Conservation (phyloP, 495 filamentous ascomycete species). For the Penicillium tannophilum region DNA sequence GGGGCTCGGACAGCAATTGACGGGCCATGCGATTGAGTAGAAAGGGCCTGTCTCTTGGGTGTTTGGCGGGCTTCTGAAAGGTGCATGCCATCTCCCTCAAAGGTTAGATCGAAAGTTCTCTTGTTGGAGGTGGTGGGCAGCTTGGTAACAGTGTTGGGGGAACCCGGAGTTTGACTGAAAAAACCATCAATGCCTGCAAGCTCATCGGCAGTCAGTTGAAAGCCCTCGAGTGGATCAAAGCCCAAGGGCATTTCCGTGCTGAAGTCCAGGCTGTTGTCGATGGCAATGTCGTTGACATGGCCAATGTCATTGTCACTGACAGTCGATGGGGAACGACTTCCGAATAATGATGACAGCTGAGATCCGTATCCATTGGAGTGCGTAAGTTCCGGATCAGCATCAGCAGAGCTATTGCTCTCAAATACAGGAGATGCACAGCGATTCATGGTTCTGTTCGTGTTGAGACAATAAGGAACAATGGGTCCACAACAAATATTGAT, state of each 20-base stretch:
- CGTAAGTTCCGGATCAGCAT: not conserved
- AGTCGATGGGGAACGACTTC: not conserved
- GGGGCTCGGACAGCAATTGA: too few species aligned
- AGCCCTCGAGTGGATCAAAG: conserved; percentile 10
- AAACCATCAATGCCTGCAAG: not conserved
- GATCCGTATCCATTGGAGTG: not conserved
- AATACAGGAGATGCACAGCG: not conserved
- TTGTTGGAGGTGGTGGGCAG: not conserved
- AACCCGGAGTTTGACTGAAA: not conserved
- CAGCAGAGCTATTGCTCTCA: not conserved
- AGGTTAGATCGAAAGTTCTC: not conserved
- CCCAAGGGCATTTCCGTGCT: not conserved
- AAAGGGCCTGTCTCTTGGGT: conserved; percentile 2
- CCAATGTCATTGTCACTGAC: not conserved
- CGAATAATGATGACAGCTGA: not conserved
- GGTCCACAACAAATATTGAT: too few species aligned
- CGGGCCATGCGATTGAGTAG: too few species aligned
- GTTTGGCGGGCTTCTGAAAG: not conserved
- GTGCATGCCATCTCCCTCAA: not conserved
- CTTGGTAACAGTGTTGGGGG: not conserved
- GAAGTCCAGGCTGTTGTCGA: not conserved
- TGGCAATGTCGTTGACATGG: not conserved
- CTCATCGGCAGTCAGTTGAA: conserved; percentile 1
- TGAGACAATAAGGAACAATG: not conserved
- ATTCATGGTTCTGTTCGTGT: not conserved